Conservation (phyloP, 169 alveolate species). For the Plasmodium blacklocki region DNA sequence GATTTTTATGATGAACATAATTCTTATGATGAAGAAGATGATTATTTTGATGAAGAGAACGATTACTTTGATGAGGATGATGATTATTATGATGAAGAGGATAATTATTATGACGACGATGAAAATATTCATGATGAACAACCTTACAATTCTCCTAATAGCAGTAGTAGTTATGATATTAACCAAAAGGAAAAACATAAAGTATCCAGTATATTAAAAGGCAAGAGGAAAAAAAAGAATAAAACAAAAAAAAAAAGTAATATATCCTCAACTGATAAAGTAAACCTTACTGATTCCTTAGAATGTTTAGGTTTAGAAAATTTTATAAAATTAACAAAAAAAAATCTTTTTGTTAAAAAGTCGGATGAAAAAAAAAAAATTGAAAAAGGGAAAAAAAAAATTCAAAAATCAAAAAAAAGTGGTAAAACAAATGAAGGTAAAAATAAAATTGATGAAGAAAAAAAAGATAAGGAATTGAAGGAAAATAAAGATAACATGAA, state of each 20-base stretch:
- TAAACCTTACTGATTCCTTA: not conserved
- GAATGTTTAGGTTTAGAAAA: slow-evolving; percentile 5
- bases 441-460: not conserved
- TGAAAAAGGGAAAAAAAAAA: not conserved
- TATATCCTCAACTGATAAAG: not conserved
- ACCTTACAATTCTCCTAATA: not conserved
- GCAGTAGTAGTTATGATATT: not conserved
- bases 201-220: not conserved
- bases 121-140: too few species aligned
- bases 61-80: too few species aligned
- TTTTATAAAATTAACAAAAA: slow-evolving; percentile 8
- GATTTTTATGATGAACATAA: too few species aligned
- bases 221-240: not conserved
- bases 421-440: not conserved
- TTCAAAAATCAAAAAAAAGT: not conserved
- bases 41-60: too few species aligned
- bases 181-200: not conserved
- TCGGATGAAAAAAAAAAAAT: not conserved
- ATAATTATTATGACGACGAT: too few species aligned
- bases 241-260: slow-evolving; percentile 5
- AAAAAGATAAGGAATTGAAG: not conserved
- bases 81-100: too few species aligned
- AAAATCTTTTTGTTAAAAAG: not conserved
- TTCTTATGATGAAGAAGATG: too few species aligned
- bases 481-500: not conserved